A percentile compares a stretch with the other conserved stretches of the same genome.
Conservation (phyloP, 257 asterid species). For the Avicennia marina region DNA sequence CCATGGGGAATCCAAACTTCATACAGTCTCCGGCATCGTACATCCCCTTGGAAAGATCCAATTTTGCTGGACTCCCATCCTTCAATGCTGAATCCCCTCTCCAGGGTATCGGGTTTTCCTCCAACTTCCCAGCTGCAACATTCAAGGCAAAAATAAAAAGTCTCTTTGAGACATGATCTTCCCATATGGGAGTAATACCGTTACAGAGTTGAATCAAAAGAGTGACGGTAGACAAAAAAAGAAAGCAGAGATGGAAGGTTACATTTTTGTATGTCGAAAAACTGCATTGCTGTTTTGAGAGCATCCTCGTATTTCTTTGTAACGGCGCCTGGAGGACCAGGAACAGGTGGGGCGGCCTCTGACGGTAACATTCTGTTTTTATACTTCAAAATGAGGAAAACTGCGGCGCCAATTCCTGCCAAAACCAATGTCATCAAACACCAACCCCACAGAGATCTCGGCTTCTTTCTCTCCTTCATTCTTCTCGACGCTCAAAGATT, state of each 20-base stretch:
- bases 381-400: too few relatives aligned
- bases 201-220: too few relatives aligned
- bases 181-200: too few relatives aligned
- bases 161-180: too few relatives aligned
- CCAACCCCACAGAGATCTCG: too few relatives aligned
- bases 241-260: not conserved
- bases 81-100: constrained; percentile 54
- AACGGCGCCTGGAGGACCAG: not conserved
- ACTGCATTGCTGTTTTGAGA: not conserved
- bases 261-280: constrained; percentile 6
- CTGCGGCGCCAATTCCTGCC: too few relatives aligned
- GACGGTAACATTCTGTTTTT: too few relatives aligned
- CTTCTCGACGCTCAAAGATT: too few relatives aligned
- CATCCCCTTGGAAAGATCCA: constrained; percentile 69
- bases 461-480: too few relatives aligned
- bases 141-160: not conserved
- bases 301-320: not conserved
- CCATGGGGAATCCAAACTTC: constrained; percentile 70
- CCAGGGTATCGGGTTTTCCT: constrained; percentile 45
- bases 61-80: constrained; percentile 50
- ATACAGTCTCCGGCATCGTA: constrained; percentile 65
- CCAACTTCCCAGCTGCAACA: constrained; percentile 60
- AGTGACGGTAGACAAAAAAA: too few relatives aligned
- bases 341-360: not conserved
- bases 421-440: too few relatives aligned